Evolutionary conservation across 2,329 filamentous ascomycete species (phyloP), one percentile per base, ranked within the genome.

Genomic region (Colletotrichum tanaceti): DNA sequence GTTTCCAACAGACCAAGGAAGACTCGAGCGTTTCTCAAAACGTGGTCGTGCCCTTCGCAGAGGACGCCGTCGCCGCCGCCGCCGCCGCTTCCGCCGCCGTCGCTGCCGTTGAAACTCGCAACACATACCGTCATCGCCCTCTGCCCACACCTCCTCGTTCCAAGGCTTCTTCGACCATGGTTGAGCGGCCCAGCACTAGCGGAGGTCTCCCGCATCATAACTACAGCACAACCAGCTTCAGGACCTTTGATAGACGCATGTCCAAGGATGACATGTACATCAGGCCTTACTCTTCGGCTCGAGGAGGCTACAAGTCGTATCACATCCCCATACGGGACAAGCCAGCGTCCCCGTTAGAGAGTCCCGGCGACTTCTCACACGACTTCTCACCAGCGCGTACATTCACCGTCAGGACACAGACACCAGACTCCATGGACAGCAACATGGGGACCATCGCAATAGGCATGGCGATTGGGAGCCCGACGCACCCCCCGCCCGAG

Each of bases 381-480:
- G 74, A 75, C 5, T 75, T 76, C 49, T 73, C 77, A 49, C 75
- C 77, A 24, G 75, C 76, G 38, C 71, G 72, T 50, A 78, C 77
- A 18, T 74, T 79, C 32, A 76, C 79, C 28, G 74, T 79, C 24
- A 78, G 81, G 71, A 79, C 82, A 68, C 76, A 79, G 58, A 83
- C 81, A n/a, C 79, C 81, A 11, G 80, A 83, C 65, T 83, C 82
- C 10, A 73, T 81, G 60, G 77, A 75, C 38, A 82, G 82, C 2
- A 71, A 65, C 54, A 71, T 71, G 64, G 78, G 80, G 9, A 81
- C 82, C 52, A 79, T 81, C 70, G 83, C 82, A 72, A 93, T 94
- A 70, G 92, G 92, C 11, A 90, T 94, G 84, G 91, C 91, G 1
- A 79, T 93, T 64, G 91, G 91, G 39, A 93, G 91, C 74, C 91